Base-by-base conservation (phyloP, 2,329 filamentous ascomycete species). In the Microdochium nivale region DNA sequence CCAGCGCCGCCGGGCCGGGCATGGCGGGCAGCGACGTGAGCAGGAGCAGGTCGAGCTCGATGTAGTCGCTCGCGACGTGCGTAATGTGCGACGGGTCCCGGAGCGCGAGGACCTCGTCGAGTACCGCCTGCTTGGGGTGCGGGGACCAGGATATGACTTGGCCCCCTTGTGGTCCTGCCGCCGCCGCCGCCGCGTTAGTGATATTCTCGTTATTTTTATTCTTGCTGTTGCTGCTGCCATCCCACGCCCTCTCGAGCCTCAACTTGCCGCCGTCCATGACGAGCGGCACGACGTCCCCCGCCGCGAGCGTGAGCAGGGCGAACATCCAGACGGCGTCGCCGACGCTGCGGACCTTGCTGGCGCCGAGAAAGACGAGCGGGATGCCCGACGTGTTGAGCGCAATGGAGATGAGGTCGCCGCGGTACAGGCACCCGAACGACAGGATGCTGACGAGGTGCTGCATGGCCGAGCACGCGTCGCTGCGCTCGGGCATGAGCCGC, bases 351-450 rank as follows among this genome's bases (percentile, higher is more conserved):
- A 55, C 37, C 0, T 23, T 21, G 13, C 40, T 19, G 14, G 23
- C 23, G 40, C 40, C 40, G 16, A 5, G n/a, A 27, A 53, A 62
- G 33, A 46, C 50, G 14, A 62, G 52, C 19, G 59, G 58, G 8
- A 60, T 54, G 0, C 50, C 52, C 1, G 54, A 52, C 8, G 59
- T 62, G 53, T 62, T 62, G 10, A 62, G 56, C 11, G 57, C 56
- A n/a, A 62, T 62, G 4, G 57, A 60, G 14, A 62, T 51, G 44
- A 60, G 37, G 49, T 62, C 59, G 3, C 52, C 48, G 16, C 53
- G 54, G 3, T 51, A 33, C 7, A 54, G 48, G 47, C 58, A 59
- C 1, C 51, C 52, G 35, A 55, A 55, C 30, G 55, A 47, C 35
- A 59, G 13, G 1, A 62, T 21, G 47, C 52, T 58, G 24, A 56